phyloP scores from a whole-genome alignment of 495 filamentous ascomycete genomes.

The Stereocaulon alpinum region DNA sequence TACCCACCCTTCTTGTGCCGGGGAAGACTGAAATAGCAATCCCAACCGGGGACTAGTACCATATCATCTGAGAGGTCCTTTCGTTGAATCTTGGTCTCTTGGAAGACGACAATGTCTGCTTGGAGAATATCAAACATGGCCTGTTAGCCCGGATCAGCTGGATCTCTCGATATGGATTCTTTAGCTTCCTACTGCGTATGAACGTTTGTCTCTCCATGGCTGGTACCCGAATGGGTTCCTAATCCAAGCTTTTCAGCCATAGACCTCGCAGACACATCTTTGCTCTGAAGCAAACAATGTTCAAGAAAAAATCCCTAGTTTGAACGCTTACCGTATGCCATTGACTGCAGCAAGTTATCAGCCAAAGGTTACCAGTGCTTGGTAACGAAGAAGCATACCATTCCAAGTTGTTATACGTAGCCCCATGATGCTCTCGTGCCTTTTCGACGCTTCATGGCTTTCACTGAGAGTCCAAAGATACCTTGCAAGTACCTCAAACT shows the following conservation, averaged over 20 bases:
- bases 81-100: constrained; percentile 92
- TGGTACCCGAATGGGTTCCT: constrained; percentile 93
- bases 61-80: constrained; percentile 93
- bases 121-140: constrained; percentile 92
- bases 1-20: constrained; percentile 77
- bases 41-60: constrained; percentile 92
- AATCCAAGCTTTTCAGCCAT: not conserved
- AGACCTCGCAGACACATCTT: not conserved
- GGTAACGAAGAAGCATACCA: constrained; percentile 37
- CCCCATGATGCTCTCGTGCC: constrained; percentile 41
- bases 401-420: constrained; percentile 89
- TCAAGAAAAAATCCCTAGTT: not conserved
- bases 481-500: not conserved
- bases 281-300: not conserved
- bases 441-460: constrained; percentile 23
- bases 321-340: constrained; percentile 63
- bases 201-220: constrained; percentile 81
- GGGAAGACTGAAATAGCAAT: constrained; percentile 90
- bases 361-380: constrained; percentile 17
- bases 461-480: not conserved
- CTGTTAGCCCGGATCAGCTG: constrained; percentile 26
- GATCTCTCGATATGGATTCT: not conserved
- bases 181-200: constrained; percentile 54
- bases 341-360: constrained; percentile 53
- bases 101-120: constrained; percentile 89